Evolutionary conservation across 106 monocot species (phyloP).

Genomic region (Agapanthus africanus): DNA sequence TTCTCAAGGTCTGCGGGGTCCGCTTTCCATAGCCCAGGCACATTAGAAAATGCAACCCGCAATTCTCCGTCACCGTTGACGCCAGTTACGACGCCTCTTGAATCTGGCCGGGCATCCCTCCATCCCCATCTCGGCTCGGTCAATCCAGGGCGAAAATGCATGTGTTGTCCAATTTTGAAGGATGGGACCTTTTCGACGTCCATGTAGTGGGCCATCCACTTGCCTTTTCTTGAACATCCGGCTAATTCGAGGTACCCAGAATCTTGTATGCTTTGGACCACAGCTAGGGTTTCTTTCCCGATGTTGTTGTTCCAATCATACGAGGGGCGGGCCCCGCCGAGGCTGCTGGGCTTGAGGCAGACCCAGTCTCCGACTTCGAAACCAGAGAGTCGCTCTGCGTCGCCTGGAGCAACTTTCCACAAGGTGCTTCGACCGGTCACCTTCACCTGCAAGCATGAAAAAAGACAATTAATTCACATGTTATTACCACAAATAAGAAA

Average conservation of each 20-base stretch:
- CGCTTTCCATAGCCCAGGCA: slow-evolving; percentile 71
- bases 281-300: slow-evolving; percentile 88
- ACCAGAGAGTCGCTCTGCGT: slow-evolving; percentile 82
- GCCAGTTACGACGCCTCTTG: slow-evolving; percentile 66
- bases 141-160: slow-evolving; percentile 67
- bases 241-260: slow-evolving; percentile 89
- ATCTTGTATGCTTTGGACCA: slow-evolving; percentile 94
- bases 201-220: slow-evolving; percentile 84
- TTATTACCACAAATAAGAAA: no score
- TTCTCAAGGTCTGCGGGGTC: slow-evolving; percentile 94
- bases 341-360: slow-evolving; percentile 54
- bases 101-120: slow-evolving; percentile 75
- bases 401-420: slow-evolving; percentile 98
- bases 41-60: slow-evolving; percentile 70
- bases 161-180: slow-evolving; percentile 69
- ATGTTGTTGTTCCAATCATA: no score
- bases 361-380: slow-evolving; percentile 99
- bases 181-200: slow-evolving; percentile 82
- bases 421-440: slow-evolving; percentile 78
- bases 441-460: slow-evolving; percentile 61
- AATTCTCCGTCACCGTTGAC: slow-evolving; percentile 93
- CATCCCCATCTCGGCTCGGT: slow-evolving; percentile 97
- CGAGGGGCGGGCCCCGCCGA: no score
- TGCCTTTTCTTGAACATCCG: slow-evolving; percentile 90
- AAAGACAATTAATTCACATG: no score